Base-by-base conservation (phyloP, 164 flowering plant genomes). In the Nymphaea thermarum region DNA sequence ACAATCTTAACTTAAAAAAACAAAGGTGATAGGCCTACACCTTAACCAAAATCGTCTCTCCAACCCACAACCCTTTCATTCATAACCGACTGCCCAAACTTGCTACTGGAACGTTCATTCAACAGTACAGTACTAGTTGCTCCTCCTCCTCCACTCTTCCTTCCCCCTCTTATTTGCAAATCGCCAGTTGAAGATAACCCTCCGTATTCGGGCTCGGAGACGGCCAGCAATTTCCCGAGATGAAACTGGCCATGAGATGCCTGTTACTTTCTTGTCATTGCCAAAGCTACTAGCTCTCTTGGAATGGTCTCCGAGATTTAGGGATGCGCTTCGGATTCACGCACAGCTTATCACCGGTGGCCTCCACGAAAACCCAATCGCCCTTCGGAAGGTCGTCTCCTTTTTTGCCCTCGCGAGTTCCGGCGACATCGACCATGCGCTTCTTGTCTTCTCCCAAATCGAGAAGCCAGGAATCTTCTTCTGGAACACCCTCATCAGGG, bases 401-500 rank as follows among this genome's bases (percentile, higher is more conserved):
- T 62, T 25, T 18, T 75, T 60, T 57, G 70, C 70, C 0, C 57
- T 69, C 43, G 47, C 65, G 16, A 64, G 57, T 43, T 14, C 15
- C 14, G 57, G 57, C 15, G 57, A 68, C 67, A 65, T 71, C 60
- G 70, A 59, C 42, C 71, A 72, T 47, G 72, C 75, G 53, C 59
- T 63, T 66, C 65, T 68, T n/a, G 3, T 72, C 18, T 75, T 71
- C 42, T 10, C 60, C 16, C 5, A 60, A 15, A 71, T 75, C 16
- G 65, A 65, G 60, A 15, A 8, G 1, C 68, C 74, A 6, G 53
- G 51, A n/a, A 25, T 70, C 41, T 74, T 67, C 63, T 47, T 68
- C 2, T 74, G 73, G 77, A 74, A 70, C 67, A 61, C 77, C 64
- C 44, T 74, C 68, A 71, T 74, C 44, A 65, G 77, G 66, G 73